phyloP scores from a whole-genome alignment of 83 land plant species.

The Larix sibirica region DNA sequence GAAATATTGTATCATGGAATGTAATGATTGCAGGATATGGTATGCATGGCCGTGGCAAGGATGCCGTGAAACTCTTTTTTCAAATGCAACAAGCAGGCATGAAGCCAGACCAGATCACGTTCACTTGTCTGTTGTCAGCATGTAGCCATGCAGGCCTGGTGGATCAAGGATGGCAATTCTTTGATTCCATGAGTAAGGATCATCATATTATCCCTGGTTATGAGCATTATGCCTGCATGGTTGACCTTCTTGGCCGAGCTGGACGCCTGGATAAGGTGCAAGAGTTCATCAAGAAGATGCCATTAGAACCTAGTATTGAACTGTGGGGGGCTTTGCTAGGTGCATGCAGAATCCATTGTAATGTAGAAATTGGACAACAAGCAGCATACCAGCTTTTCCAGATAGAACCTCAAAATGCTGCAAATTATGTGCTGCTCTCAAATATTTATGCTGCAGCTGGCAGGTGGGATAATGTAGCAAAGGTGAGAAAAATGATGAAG shows the following conservation, averaged over 20 bases:
- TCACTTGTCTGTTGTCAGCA: conserved; percentile 61
- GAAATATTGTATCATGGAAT: conserved; percentile 52
- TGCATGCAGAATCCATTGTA: conserved; percentile 50
- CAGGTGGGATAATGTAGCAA: too few relatives aligned
- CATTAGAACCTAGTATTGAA: conserved; percentile 36
- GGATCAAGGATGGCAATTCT: conserved; percentile 53
- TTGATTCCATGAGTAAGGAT: conserved; percentile 44
- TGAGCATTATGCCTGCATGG: conserved; percentile 65
- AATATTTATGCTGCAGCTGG: too few relatives aligned
- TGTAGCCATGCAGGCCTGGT: conserved; percentile 73
- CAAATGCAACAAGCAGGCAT: conserved; percentile 39
- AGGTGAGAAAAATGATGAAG: too few relatives aligned
- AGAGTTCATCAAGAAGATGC: conserved; percentile 37
- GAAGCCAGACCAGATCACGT: conserved; percentile 52
- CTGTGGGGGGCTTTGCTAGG: conserved; percentile 67
- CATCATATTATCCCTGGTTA: conserved; percentile 36
- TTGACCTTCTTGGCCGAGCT: conserved; percentile 63
- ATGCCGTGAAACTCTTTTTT: conserved; percentile 42
- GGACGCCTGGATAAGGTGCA: conserved; percentile 59
- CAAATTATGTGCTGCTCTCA: too few relatives aligned
- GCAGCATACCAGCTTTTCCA: conserved; percentile 21
- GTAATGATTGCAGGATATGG: conserved; percentile 70
- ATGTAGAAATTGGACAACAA: conserved; percentile 41
- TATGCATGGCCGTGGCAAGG: conserved; percentile 70
- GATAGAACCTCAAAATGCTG: too few relatives aligned